Base-by-base conservation (phyloP, 345 rosid genomes). In the Kernera saxatilis region DNA sequence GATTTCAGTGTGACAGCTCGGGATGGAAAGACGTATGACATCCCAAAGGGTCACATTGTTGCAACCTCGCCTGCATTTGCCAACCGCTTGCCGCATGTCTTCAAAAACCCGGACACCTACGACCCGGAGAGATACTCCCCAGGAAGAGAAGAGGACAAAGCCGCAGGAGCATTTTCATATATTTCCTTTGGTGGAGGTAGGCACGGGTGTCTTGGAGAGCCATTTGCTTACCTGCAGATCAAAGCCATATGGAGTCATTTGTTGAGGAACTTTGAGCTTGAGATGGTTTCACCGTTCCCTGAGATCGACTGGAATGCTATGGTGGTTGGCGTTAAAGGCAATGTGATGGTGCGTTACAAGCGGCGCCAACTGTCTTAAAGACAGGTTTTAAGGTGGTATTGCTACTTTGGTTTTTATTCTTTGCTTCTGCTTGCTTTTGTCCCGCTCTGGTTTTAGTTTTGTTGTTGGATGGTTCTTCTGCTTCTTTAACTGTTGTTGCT, bases 291-390 rank as follows among this genome's bases (percentile, higher is more conserved):
- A 39, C 95, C 99, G 1, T 94, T 94, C 77, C 99, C 99, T 8
- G 97, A 91, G 87, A 88, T 82, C 3, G 99, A 94, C 78, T 94
- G 99, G 99, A 94, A 91, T 27, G 98, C 99, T 2, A 94, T 94
- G 99, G 99, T 94, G 15, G 99, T 94, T 35, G 98, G 99, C 10
- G 99, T 94, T 21, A 94, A 94, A 79, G 99, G 90, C 49, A 85
- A 83, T 59, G 97, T 94, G 68, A 91, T 94, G 99, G 99, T 89
- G 67, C 87, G 86, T 33, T 91, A 86, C 83, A 89, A 89, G 86
- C 64, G 90, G 2, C 81, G 85, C 30, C 75, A 77, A 59, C 87
- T 71, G 21, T 63, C 29, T 54, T 76, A 11, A 63, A 62, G 74
- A 37, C 69, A 67, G 15, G 57, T 27, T 53, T 27, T 26, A 53